Evolutionary conservation across 331 rosid genomes (phyloP).

Genomic region (Dryas integrifolia): DNA sequence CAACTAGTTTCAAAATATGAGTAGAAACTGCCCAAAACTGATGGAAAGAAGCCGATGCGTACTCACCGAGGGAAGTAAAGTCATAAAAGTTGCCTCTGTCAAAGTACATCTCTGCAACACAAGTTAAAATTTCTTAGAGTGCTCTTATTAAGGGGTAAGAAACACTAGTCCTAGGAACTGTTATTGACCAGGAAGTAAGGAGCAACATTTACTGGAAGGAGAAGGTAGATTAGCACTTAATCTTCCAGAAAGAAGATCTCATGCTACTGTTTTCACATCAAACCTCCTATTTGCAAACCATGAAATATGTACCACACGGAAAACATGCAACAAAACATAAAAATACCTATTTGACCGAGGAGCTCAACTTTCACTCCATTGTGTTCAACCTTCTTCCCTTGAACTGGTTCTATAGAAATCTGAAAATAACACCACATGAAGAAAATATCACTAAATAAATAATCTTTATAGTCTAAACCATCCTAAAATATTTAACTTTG

Average conservation of each 20-base stretch:
- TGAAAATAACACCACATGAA: slow-evolving; percentile 31
- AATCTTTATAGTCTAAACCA: not conserved
- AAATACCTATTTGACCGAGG: slow-evolving; percentile 87
- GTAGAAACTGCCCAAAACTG: slow-evolving; percentile 14
- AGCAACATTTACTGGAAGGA: slow-evolving; percentile 4
- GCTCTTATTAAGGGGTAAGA: slow-evolving; percentile 8
- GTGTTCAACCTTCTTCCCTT: slow-evolving; percentile 90
- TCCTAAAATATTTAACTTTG: not conserved
- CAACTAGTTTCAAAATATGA: slow-evolving; percentile 1
- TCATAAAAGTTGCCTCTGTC: slow-evolving; percentile 85
- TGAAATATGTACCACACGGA: not conserved
- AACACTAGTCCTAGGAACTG: not conserved
- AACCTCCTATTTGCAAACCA: not conserved
- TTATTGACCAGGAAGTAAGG: not conserved
- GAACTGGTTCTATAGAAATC: slow-evolving; percentile 82
- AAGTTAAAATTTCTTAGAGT: slow-evolving; percentile 29
- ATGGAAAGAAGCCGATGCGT: slow-evolving; percentile 17
- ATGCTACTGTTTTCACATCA: not conserved
- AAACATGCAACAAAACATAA: slow-evolving; percentile 14
- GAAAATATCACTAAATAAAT: slow-evolving; percentile 12
- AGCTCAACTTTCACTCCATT: slow-evolving; percentile 91
- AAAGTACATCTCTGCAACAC: slow-evolving; percentile 75
- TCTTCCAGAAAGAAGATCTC: not conserved
- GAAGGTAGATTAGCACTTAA: not conserved
- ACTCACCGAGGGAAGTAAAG: slow-evolving; percentile 81